phyloP scores from a whole-genome alignment of 2,329 filamentous ascomycete genomes.

The Zymoseptoria passerinii region DNA sequence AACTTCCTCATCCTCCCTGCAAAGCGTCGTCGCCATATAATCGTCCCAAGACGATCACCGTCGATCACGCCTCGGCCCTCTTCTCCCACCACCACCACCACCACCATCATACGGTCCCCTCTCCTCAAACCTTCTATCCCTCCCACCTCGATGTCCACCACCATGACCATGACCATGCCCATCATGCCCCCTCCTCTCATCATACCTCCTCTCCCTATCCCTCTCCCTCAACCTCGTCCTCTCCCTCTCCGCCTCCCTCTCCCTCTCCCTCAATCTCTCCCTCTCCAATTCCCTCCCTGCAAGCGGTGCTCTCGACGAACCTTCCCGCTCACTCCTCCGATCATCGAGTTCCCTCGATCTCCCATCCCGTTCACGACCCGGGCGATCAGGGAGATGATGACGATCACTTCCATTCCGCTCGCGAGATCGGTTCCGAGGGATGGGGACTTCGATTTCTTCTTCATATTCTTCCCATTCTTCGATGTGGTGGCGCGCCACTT shows the following conservation, averaged over 20 bases:
- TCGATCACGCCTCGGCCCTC: constrained; percentile 12
- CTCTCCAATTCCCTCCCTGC: constrained; percentile 16
- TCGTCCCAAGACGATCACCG: constrained; percentile 2
- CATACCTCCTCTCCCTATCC: constrained; percentile 22
- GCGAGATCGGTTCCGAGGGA: constrained; percentile 12
- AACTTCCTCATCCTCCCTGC: no score
- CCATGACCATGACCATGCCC: background rate
- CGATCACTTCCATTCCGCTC: constrained; percentile 18
- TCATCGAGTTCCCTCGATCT: constrained; percentile 30
- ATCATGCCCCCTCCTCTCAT: constrained; percentile 14
- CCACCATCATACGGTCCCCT: constrained; percentile 21
- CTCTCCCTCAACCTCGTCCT: constrained; percentile 17
- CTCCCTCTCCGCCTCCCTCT: constrained; percentile 21
- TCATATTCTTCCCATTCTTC: constrained; percentile 70
- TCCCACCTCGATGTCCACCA: constrained; percentile 8
- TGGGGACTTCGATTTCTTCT: constrained; percentile 59
- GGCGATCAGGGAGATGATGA: constrained; percentile 5
- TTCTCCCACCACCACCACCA: constrained; percentile 14
- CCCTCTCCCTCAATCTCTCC: constrained; percentile 17
- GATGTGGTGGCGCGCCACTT: constrained; percentile 60
- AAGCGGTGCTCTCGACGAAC: constrained; percentile 45
- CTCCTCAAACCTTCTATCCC: constrained; percentile 18
- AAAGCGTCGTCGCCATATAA: background rate
- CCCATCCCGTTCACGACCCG: constrained; percentile 17
- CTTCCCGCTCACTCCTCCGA: constrained; percentile 64